Evolutionary conservation across 2,329 filamentous ascomycete species (phyloP).

Genomic region (Didymella keratinophila): DNA sequence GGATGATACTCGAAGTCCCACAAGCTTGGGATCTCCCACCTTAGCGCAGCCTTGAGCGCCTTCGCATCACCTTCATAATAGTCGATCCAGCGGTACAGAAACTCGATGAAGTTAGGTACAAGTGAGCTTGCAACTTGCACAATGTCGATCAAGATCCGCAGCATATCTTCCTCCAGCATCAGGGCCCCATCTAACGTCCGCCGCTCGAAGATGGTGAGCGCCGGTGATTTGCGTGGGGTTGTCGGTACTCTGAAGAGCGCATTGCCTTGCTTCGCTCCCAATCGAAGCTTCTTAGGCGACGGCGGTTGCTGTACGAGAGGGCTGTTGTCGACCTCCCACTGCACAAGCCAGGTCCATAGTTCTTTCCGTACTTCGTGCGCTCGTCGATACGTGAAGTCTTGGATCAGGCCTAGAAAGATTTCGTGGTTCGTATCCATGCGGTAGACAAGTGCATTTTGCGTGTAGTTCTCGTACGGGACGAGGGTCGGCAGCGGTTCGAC

Average conservation of each 20-base stretch:
- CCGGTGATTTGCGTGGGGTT: conserved; percentile 16
- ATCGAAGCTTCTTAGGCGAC: conserved; percentile 36
- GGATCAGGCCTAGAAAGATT: conserved; percentile 37
- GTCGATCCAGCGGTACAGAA: conserved; percentile 46
- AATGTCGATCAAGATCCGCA: conserved; percentile 44
- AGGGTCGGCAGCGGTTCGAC: conserved; percentile 41
- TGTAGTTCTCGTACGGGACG: conserved; percentile 43
- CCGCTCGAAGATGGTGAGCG: conserved; percentile 28
- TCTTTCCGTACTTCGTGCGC: conserved; percentile 32
- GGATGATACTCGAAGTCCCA: conserved; percentile 48
- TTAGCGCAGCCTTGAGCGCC: conserved; percentile 43
- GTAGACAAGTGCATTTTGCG: conserved; percentile 35
- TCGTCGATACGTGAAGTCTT: conserved; percentile 39
- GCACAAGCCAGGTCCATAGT: conserved; percentile 45
- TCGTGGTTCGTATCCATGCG: conserved; percentile 38
- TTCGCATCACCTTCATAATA: conserved; percentile 43
- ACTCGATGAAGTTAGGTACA: conserved; percentile 48
- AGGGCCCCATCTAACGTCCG: conserved; percentile 34
- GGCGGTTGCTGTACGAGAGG: conserved; percentile 11
- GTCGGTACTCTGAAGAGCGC: conserved; percentile 2
- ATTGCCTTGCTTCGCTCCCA: conserved; percentile 14
- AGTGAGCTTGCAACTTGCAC: conserved; percentile 36
- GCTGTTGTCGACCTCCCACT: conserved; percentile 39
- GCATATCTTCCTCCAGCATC: conserved; percentile 39
- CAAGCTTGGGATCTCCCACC: conserved; percentile 45